These are phyloP conservation scores for Gossypioides kirkii DNA, from an alignment of 345 rosid species.

Conservation along the genomic window DNA sequence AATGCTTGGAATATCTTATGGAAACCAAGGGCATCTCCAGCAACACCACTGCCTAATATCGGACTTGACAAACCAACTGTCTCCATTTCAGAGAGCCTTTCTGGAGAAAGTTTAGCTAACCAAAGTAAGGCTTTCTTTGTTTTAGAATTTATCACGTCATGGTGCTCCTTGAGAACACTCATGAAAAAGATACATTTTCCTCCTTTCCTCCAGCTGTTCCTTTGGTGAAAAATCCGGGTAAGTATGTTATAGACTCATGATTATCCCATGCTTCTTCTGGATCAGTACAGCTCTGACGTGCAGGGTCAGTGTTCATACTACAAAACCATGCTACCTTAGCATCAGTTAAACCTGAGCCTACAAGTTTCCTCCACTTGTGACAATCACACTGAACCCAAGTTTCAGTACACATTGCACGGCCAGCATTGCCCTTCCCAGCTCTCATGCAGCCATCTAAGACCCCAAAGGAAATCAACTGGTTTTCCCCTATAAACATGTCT, in stretches of 20 bases:
- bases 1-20: constrained; percentile 71
- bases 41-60: constrained; percentile 36
- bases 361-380: constrained; percentile 82
- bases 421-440: constrained; percentile 26
- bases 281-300: constrained; percentile 58
- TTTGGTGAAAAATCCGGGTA: constrained; percentile 72
- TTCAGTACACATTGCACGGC: constrained; percentile 35
- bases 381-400: constrained; percentile 97
- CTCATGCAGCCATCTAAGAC: constrained; percentile 28
- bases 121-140: constrained; percentile 70
- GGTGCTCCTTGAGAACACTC: constrained; percentile 64
- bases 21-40: constrained; percentile 37
- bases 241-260: constrained; percentile 44
- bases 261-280: constrained; percentile 79
- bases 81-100: constrained; percentile 77
- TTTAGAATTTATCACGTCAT: constrained; percentile 39
- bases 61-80: constrained; percentile 75
- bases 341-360: constrained; percentile 36
- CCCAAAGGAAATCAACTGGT: constrained; percentile 21
- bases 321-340: constrained; percentile 78
- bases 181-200: constrained; percentile 71
- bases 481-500: constrained; percentile 13
- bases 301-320: constrained; percentile 74
- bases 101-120: constrained; percentile 66
- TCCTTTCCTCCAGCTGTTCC: constrained; percentile 53